Base-by-base conservation (phyloP, 352 stramenopile genomes). In the Pythium rishiriense region DNA sequence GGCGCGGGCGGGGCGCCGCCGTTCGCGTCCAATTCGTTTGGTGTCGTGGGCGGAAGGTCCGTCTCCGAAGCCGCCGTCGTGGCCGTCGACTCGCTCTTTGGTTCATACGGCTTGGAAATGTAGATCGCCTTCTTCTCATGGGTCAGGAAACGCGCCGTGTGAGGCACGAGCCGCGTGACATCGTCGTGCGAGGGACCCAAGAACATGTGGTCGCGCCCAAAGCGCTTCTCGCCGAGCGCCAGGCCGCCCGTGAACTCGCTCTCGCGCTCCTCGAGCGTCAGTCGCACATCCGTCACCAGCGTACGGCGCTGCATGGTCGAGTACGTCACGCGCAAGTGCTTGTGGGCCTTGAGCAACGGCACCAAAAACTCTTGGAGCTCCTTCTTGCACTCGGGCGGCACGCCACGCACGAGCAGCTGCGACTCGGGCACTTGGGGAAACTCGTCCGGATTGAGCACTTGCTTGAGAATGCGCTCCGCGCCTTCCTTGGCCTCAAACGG, bases 211-310 rank as follows among this genome's bases (percentile, higher is more conserved):
- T 88, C 74, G 50, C 82, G 76, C 2, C 83, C 83, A 42, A 90
- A 90, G 14, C 78, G 77, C 64, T 88, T 84, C 49, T 88, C 74
- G 10, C 77, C 79, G 1, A 81, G 72, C 10, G 75, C 71, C 28
- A 85, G 63, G 4, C 74, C 75, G 0, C 81, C 82, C 17, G 84
- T 78, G 31, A 86, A 86, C 3, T 85, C 86, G 45, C 76, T 70
- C 7, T 80, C 73, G n/a, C 85, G 83, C 39, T 75, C 78, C 66
- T 94, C 81, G n/a, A 94, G 72, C 55, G 77, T 87, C n/a, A 94
- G 72, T 10, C 85, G 82, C 31, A 93, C 75, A 25, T 94, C 85
- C 1, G 85, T 91, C 21, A 90, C 83, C 0, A 94, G 64, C 15
- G 85, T 91, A 47, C 80, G 82, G 26, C 85, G 83, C 70, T 89